Percentiles rank a stretch among this genome's conserved stretches.
Conservation (phyloP, 2,329 filamentous ascomycete genomes). For the Capronia epimyces region DNA sequence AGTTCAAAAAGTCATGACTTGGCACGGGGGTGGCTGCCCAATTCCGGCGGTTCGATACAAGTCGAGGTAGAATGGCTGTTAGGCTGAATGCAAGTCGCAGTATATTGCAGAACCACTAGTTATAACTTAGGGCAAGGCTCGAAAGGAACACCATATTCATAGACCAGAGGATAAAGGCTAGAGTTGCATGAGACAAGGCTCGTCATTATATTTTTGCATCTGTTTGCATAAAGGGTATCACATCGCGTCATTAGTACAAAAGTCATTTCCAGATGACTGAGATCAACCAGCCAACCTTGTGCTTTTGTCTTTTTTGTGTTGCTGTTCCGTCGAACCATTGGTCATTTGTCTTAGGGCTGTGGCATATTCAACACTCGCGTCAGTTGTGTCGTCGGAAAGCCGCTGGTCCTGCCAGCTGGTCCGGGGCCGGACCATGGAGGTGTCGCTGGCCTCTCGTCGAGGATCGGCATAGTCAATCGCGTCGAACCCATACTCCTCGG, state of each 20-base stretch:
- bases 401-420: conserved; percentile 18
- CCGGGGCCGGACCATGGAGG: conserved; percentile 15
- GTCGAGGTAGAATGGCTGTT: no score
- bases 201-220: not conserved
- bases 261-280: not conserved
- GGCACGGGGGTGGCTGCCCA: no score
- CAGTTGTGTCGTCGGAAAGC: conserved; percentile 23
- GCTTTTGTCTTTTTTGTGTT: conserved; percentile 16
- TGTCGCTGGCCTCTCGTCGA: conserved; percentile 23
- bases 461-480: conserved; percentile 25
- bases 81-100: no score
- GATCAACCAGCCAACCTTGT: conserved; percentile 13
- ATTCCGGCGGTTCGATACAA: no score
- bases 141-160: no score
- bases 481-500: conserved; percentile 24
- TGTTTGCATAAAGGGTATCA: not conserved
- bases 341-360: conserved; percentile 26
- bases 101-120: no score
- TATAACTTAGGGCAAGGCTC: no score
- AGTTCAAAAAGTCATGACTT: no score
- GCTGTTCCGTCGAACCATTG: conserved; percentile 18
- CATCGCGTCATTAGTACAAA: not conserved
- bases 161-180: no score
- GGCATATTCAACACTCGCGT: conserved; percentile 26
- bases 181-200: not conserved